Conservation (phyloP, 2,329 filamentous ascomycete genomes). For the Trichoderma sp. region DNA sequence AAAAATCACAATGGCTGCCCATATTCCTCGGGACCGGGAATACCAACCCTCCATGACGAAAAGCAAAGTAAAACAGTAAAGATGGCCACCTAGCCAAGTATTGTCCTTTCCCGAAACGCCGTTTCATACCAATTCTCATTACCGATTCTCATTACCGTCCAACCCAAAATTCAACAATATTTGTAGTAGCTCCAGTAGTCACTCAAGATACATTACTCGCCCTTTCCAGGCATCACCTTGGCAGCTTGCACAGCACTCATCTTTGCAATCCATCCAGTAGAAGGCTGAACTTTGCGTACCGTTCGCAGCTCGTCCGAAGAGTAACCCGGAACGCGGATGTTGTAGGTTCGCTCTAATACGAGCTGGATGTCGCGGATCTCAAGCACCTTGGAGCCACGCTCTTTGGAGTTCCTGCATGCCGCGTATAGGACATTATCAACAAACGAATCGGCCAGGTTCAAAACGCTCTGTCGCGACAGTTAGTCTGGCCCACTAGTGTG, state of each 20-base stretch:
- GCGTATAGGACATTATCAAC: slow-evolving; percentile 85
- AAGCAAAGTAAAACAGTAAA: background rate
- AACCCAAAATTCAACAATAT: background rate
- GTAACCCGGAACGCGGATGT: slow-evolving; percentile 90
- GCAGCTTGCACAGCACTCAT: slow-evolving; percentile 95
- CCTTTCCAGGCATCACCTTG: slow-evolving; percentile 69
- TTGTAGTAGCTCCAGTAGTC: background rate
- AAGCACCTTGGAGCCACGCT: slow-evolving; percentile 83
- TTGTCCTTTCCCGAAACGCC: slow-evolving; percentile 19
- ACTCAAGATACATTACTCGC: slow-evolving; percentile 37
- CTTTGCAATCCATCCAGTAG: slow-evolving; percentile 87
- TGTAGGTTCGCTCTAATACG: slow-evolving; percentile 79
- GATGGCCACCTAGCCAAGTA: background rate
- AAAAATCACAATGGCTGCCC: background rate
- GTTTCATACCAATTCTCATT: slow-evolving; percentile 2
- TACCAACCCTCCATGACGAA: background rate
- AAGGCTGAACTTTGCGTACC: slow-evolving; percentile 88
- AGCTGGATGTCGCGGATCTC: slow-evolving; percentile 86
- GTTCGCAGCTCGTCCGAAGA: slow-evolving; percentile 91
- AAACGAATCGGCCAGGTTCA: slow-evolving; percentile 89
- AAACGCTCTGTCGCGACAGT: slow-evolving; percentile 62
- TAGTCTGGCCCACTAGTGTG: slow-evolving; percentile 22
- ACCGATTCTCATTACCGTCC: slow-evolving; percentile 12
- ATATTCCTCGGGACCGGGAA: background rate
- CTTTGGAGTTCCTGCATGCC: slow-evolving; percentile 88